Conservation (phyloP, 495 filamentous ascomycete species). For the Hypomontagnella submonticulosa region DNA sequence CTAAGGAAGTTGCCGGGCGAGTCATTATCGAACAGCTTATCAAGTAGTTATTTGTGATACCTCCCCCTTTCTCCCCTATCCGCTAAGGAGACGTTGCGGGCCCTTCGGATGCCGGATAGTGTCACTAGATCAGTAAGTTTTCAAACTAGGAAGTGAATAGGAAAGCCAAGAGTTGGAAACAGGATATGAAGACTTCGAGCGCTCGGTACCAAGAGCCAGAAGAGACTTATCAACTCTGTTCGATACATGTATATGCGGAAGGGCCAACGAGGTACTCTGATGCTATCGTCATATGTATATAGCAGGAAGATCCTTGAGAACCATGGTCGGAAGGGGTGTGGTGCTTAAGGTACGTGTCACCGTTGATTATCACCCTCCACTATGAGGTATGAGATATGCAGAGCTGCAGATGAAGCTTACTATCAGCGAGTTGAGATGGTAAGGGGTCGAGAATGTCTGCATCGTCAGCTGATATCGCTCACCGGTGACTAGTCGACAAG, state of each 20-base stretch:
- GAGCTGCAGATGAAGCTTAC: constrained; percentile 28
- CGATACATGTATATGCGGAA: constrained; percentile 3
- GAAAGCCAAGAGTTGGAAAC: neutral
- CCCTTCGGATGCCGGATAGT: constrained; percentile 6
- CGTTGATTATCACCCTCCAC: constrained; percentile 9
- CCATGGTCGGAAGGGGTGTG: neutral
- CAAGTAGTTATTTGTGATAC: no score
- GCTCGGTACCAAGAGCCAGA: neutral
- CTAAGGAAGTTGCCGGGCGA: no score
- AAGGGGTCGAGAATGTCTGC: neutral
- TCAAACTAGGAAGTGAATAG: constrained; percentile 2
- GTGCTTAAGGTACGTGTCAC: constrained; percentile 5
- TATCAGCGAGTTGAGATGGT: constrained; percentile 12
- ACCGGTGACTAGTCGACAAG: neutral
- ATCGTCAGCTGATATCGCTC: constrained; percentile 1
- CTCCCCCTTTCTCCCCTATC: no score
- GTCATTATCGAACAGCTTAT: no score
- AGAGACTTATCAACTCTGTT: constrained; percentile 6
- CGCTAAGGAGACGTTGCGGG: neutral
- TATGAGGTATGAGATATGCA: constrained; percentile 13
- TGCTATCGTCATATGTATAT: constrained; percentile 4
- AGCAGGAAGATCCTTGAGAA: neutral
- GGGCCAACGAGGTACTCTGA: neutral
- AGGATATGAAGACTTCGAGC: neutral
- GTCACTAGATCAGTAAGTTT: neutral